Evolutionary conservation across 1,139 yeast genomes (phyloP), one percentile per base, ranked within the genome.

Genomic region (Yamadazyma friedrichii): DNA sequence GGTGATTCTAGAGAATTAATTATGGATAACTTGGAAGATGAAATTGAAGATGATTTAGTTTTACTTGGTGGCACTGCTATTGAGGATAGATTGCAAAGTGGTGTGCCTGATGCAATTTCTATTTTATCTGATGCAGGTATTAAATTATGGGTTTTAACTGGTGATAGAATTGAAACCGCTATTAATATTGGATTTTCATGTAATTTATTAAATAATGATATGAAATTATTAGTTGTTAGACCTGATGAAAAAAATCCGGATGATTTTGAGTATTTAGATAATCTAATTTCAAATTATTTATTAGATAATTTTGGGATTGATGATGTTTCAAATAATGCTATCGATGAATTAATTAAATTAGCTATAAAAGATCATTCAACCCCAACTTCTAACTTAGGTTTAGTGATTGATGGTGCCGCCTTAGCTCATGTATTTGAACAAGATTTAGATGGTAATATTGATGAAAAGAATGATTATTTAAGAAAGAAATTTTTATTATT

Each of bases 141-240:
- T 51, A 93, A 93, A 62, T 70, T 93, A 42, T 93, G 98, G 98
- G 98, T 93, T 31, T 74, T 93, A 43, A 93, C 98, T 13, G 98
- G 98, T 63, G 98, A 93, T 64, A 87, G 91, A 65, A 94, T 93
- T 37, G 98, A 93, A 65, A 93, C 98, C 26, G 98, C 98, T 9
- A 93, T 93, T 58, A 93, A 93, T 58, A 93, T 93, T 69, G 98
- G 98, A 4, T 93, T 88, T 59, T 88, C 97, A 10, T 93, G 98
- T 73, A 93, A 93, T 55, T 70, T 93, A 49, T 73, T 93, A 48
- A 88, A 86, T 48, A 88, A 80, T 52, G 87, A 82, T 31, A 93
- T 93, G 98, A 85, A 88, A 54, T 69, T 93, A 42, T 65, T 93
- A 45, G 88, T 91, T 13, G 75, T 91, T 12, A 64, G 76, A 43